Evolutionary conservation across 106 monocot species (phyloP).

Genomic region (Dioscorea dumetorum): DNA sequence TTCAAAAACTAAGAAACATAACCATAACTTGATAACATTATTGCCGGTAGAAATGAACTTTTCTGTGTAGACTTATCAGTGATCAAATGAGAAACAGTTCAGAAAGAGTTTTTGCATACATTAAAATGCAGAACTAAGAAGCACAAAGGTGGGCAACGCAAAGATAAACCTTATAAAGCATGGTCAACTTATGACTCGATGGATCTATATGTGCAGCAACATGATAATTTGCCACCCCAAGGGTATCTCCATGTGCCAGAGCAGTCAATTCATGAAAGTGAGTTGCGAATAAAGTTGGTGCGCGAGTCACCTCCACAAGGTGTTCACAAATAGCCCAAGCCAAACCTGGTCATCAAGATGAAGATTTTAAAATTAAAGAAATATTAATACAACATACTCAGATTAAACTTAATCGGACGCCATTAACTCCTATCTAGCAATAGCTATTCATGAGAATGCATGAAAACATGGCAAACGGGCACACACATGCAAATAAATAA

Average conservation of each 20-base stretch:
- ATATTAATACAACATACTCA: neutral
- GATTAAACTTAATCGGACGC: too few relatives aligned
- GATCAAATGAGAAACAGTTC: too few relatives aligned
- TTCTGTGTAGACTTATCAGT: too few relatives aligned
- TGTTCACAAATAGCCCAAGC: conserved; percentile 99
- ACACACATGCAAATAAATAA: too few relatives aligned
- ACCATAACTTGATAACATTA: too few relatives aligned
- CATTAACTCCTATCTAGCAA: too few relatives aligned
- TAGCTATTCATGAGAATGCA: too few relatives aligned
- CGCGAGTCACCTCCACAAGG: conserved; percentile 75
- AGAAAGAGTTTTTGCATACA: too few relatives aligned
- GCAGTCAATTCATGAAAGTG: conserved; percentile 98
- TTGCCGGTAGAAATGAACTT: too few relatives aligned
- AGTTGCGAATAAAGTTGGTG: conserved; percentile 95
- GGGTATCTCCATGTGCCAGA: conserved; percentile 43
- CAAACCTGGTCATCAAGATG: conserved; percentile 46
- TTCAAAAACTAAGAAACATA: too few relatives aligned
- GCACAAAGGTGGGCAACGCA: neutral
- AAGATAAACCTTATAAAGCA: conserved; percentile 86
- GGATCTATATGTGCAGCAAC: conserved; percentile 96
- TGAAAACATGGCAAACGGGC: too few relatives aligned
- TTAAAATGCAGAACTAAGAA: too few relatives aligned
- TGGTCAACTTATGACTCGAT: conserved; percentile 70
- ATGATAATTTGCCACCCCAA: conserved; percentile 93
- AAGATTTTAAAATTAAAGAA: neutral